These are phyloP conservation scores for Nannochloris sp. DNA, from an alignment of 139 green algal genomes.

Conservation along the genomic window DNA sequence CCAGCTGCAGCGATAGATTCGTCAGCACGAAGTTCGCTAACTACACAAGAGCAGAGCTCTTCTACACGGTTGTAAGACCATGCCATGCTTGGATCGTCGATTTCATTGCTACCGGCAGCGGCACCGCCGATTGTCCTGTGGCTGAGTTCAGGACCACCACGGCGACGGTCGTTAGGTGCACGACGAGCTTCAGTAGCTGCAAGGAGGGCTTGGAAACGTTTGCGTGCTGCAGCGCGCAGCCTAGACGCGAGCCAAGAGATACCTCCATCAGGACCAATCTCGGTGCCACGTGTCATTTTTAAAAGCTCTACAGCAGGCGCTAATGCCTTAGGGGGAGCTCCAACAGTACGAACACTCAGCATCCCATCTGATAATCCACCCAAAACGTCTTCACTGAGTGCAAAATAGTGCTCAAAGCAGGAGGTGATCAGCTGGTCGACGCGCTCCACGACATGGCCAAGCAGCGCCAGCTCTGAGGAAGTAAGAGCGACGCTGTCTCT, in stretches of 20 bases:
- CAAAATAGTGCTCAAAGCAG: conserved; percentile 49
- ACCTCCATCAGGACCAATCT: not conserved
- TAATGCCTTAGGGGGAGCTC: conserved; percentile 27
- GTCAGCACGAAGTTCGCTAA: conserved; percentile 39
- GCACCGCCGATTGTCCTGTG: not conserved
- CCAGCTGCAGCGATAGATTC: conserved; percentile 29
- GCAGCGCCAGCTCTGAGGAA: conserved; percentile 31
- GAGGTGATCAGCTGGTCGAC: conserved; percentile 34
- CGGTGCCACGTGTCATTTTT: conserved; percentile 3
- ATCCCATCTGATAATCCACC: conserved; percentile 35
- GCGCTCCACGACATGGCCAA: conserved; percentile 19
- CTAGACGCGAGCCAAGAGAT: conserved; percentile 32
- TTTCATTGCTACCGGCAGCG: not conserved
- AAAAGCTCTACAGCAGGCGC: conserved; percentile 35
- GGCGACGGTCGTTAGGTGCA: not conserved
- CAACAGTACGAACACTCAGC: conserved; percentile 6
- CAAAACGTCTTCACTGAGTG: conserved; percentile 24
- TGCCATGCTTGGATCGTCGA: not conserved
- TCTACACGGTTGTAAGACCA: conserved; percentile 24
- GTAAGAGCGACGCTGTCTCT: conserved; percentile 11
- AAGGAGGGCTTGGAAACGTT: conserved; percentile 36
- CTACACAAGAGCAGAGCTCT: conserved; percentile 37
- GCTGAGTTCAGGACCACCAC: not conserved
- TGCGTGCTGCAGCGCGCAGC: conserved; percentile 27
- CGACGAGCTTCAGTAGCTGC: conserved; percentile 12